Evolutionary conservation across 345 rosid species (phyloP), one percentile per base, ranked within the genome.

Genomic region (Brassica rapa): DNA sequence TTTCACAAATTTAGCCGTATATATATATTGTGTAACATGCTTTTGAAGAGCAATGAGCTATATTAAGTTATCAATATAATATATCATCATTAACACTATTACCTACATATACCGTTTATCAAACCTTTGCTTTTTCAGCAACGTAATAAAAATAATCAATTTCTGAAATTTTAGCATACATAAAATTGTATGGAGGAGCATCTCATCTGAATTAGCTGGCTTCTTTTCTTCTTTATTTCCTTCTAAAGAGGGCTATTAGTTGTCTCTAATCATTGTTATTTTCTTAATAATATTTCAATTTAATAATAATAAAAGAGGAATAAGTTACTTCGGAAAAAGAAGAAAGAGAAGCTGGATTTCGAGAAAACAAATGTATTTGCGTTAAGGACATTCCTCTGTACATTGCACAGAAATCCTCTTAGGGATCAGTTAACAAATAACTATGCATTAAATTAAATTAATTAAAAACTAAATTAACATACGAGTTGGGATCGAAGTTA

Each of bases 381-480:
- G 16, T 70, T 23, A 33, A 25, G 83, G 64, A 80, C 83, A 80
- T 80, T 80, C 83, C 73, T 80, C 79, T 75, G 79, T 65, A 56
- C 80, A 70, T 24, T 10, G 72, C 62, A 74, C 76, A 75, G 69
- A 57, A 62, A 80, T 80, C 80, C 73, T 43, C 80, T 75, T 80
- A 75, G 83, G 83, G 83, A 80, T 80, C 80, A 80, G 83, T 80
- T 80, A 80, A 75, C 73, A 80, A 80, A 66, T 62, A 80, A 75
- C 66, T 76, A 65, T 41, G 19, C 60, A 75, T 63, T 55, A 75
- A 51, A 35, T 60, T 46, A 43, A 46, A 72, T 25, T 62, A 49
- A 5, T 64, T 32, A 1, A 2, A 9, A 62, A 62, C 5, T 49
- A 15, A 62, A 4, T 63, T 33, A 73, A 51, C 23, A 5, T 56